phyloP scores from a whole-genome alignment of 495 filamentous ascomycete species.

The Aspergillus steynii region DNA sequence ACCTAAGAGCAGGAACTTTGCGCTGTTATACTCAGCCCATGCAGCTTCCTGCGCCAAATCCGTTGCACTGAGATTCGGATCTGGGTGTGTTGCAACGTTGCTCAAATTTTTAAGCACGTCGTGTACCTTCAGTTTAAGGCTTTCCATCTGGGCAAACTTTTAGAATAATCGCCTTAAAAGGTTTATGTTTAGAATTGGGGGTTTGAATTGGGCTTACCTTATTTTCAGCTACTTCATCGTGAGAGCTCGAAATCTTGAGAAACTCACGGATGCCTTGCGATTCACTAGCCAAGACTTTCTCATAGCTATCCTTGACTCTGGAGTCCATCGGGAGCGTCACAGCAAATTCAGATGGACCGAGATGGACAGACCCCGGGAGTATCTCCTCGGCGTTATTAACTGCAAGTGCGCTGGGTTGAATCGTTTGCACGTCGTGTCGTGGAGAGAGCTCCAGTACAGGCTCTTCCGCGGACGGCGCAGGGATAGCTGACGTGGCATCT shows the following conservation, averaged over 20 bases:
- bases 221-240: constrained; percentile 10
- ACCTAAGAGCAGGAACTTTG: constrained; percentile 58
- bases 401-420: constrained; percentile 45
- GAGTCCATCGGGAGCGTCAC: constrained; percentile 49
- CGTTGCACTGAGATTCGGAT: constrained; percentile 47
- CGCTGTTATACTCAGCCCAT: constrained; percentile 57
- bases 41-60: constrained; percentile 46
- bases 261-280: constrained; percentile 29
- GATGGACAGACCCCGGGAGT: constrained; percentile 39
- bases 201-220: constrained; percentile 22
- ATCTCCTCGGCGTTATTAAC: constrained; percentile 29
- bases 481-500: not conserved
- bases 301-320: constrained; percentile 45
- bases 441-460: constrained; percentile 3
- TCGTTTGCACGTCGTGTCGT: constrained; percentile 33
- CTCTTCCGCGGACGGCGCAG: constrained; percentile 1
- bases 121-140: constrained; percentile 33
- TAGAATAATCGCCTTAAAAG: not conserved
- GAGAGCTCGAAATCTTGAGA: constrained; percentile 20
- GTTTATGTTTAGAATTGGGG: not conserved
- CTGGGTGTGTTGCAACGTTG: constrained; percentile 54
- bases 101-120: constrained; percentile 43
- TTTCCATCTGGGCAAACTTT: constrained; percentile 23
- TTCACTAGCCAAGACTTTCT: constrained; percentile 31
- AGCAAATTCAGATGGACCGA: constrained; percentile 46